These are phyloP conservation scores for Artemisia annua DNA, from an alignment of 129 eudicot species.

Conservation along the genomic window DNA sequence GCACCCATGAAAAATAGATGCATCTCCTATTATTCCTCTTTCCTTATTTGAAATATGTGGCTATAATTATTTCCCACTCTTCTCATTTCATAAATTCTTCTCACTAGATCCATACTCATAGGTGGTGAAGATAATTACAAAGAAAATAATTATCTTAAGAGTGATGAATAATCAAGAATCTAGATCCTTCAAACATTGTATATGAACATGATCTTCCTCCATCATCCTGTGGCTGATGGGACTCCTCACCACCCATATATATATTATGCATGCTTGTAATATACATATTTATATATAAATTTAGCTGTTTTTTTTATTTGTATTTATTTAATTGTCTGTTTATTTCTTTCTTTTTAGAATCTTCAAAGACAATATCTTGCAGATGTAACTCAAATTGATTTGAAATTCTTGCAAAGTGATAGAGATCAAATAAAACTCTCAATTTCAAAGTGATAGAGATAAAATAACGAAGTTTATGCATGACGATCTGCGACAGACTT, in stretches of 20 bases:
- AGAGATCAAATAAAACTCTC: neutral
- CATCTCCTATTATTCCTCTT: too few relatives aligned
- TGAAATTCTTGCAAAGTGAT: neutral
- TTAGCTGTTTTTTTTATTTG: neutral
- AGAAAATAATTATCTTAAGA: slow-evolving; percentile 37
- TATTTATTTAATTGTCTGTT: neutral
- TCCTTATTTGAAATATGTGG: too few relatives aligned
- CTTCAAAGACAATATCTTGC: neutral
- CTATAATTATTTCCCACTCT: too few relatives aligned
- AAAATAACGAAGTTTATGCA: too few relatives aligned
- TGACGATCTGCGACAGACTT: too few relatives aligned
- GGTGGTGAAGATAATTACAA: slow-evolving; percentile 47
- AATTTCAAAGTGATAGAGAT: too few relatives aligned
- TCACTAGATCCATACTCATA: too few relatives aligned
- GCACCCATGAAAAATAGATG: too few relatives aligned
- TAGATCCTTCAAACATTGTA: slow-evolving; percentile 36
- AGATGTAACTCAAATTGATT: neutral
- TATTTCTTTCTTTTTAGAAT: neutral
- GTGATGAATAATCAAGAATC: slow-evolving; percentile 62
- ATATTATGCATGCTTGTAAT: slow-evolving; percentile 4
- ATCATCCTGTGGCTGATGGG: slow-evolving; percentile 60
- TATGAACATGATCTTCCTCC: slow-evolving; percentile 37
- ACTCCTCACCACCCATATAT: slow-evolving; percentile 51
- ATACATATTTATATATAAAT: slow-evolving; percentile 8
- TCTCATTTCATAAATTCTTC: too few relatives aligned